Evolutionary conservation across 1,284 basidiomycete genomes (phyloP), one percentile per base, ranked within the genome.

Genomic region (Porodaedalea pini): DNA sequence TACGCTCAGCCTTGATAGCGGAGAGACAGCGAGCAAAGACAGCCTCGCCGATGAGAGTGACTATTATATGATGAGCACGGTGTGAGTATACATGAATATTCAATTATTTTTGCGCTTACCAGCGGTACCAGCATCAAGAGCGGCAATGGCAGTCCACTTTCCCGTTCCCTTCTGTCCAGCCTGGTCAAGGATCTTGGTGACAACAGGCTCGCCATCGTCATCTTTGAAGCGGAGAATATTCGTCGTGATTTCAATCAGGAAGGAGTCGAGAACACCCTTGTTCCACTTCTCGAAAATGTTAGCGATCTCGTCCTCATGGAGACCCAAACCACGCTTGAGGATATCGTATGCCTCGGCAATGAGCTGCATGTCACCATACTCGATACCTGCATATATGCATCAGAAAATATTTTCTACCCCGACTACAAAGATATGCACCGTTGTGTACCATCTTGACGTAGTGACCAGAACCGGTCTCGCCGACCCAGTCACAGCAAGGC

Each of bases 401-500:
- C 57, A 64, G 62, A n/a, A 61, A 32, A 59, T 50, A 60, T 60
- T 47, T 59, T 37, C 39, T 56, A 13, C 51, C 48, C 54, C 37
- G 61, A 54, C 41, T 54, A 39, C 29, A 45, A 52, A 60, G 36
- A 21, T 34, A 68, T 69, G 73, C 76, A 86, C 92, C 94, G 69
- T 98, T 98, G 83, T 98, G 97, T 63, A 99, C 97, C 96, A 98
- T 95, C 83, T 97, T 98, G 72, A 95, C 91, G 72, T 94, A 96
- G 81, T 95, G 93, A 48, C 94, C 92, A 44, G 94, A 82, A 66
- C 96, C 97, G 63, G 86, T 90, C 74, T 93, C 89, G 57, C 97
- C 97, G 70, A 99, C 95, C 97, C 97, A 99, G 80, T 99, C 97
- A 74, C 96, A 98, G 83, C 97, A 99, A 51, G 97, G 94, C 72